Evolutionary conservation across 2,329 filamentous ascomycete species (phyloP).

Genomic region (Mycosphaerelloides madeirae): DNA sequence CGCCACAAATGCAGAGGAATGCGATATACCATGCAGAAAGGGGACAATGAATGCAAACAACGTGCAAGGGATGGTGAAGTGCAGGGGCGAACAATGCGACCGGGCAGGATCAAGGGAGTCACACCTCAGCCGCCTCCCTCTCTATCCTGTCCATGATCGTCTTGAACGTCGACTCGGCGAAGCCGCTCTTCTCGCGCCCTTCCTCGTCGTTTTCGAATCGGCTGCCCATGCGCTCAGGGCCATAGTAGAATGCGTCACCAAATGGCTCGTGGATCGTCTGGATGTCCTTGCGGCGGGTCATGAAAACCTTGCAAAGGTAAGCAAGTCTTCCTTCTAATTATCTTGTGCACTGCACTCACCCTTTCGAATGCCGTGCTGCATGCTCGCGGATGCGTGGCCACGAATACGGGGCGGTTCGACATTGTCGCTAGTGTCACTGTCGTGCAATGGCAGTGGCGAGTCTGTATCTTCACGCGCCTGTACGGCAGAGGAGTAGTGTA

Average conservation of each 20-base stretch:
- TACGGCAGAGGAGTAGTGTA: no score
- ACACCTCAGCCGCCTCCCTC: slow-evolving; percentile 67
- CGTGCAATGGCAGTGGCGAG: no score
- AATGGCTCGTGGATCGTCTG: slow-evolving; percentile 92
- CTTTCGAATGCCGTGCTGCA: slow-evolving; percentile 97
- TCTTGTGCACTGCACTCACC: slow-evolving; percentile 50
- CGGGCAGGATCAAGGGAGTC: slow-evolving; percentile 22
- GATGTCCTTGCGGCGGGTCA: slow-evolving; percentile 80
- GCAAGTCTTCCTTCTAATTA: slow-evolving; percentile 7
- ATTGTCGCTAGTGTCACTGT: slow-evolving; percentile 40
- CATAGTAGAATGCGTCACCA: slow-evolving; percentile 93
- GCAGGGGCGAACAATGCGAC: slow-evolving; percentile 2
- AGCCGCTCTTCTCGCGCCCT: slow-evolving; percentile 55
- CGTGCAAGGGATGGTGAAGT: no score
- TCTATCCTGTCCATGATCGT: slow-evolving; percentile 74
- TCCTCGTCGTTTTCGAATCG: slow-evolving; percentile 70
- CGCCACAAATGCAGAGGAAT: no score
- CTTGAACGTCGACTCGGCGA: slow-evolving; percentile 64
- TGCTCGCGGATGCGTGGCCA: slow-evolving; percentile 87
- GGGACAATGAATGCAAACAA: neutral
- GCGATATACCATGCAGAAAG: no score
- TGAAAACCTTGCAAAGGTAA: slow-evolving; percentile 69
- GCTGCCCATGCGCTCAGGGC: slow-evolving; percentile 76
- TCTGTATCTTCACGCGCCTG: no score
- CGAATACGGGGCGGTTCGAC: slow-evolving; percentile 79